These are phyloP conservation scores for Nasturtium officinale DNA, from an alignment of 345 rosid genomes.

Conservation along the genomic window DNA sequence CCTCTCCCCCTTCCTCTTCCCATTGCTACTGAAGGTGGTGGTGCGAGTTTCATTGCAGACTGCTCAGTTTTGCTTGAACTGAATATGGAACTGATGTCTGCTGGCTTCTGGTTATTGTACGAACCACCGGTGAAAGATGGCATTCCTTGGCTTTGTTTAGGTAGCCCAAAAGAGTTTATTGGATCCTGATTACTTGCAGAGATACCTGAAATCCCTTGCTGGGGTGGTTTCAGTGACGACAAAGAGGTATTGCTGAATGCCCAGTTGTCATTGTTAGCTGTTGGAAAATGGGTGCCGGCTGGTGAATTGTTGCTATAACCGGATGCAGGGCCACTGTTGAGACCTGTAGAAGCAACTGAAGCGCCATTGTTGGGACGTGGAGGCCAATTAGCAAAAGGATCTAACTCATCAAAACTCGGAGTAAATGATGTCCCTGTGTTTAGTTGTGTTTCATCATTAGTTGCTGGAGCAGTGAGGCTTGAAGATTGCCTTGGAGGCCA, in stretches of 20 bases:
- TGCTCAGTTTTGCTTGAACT: slow-evolving; percentile 62
- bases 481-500: slow-evolving; percentile 83
- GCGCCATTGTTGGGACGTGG: slow-evolving; percentile 51
- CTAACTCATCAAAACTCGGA: slow-evolving; percentile 64
- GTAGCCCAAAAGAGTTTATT: slow-evolving; percentile 52
- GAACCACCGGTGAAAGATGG: slow-evolving; percentile 39
- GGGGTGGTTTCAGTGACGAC: slow-evolving; percentile 48
- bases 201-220: slow-evolving; percentile 45
- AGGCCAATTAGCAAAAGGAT: slow-evolving; percentile 96
- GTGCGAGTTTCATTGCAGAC: slow-evolving; percentile 77
- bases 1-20: slow-evolving; percentile 83
- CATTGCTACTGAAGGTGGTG: slow-evolving; percentile 76
- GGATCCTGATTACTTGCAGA: slow-evolving; percentile 44
- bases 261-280: slow-evolving; percentile 50
- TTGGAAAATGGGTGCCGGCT: slow-evolving; percentile 39
- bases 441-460: slow-evolving; percentile 47
- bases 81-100: slow-evolving; percentile 73
- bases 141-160: slow-evolving; percentile 63
- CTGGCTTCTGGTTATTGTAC: slow-evolving; percentile 54
- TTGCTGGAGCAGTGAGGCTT: slow-evolving; percentile 39
- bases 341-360: slow-evolving; percentile 46
- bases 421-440: slow-evolving; percentile 49
- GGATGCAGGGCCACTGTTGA: slow-evolving; percentile 52
- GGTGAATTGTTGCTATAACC: slow-evolving; percentile 41
- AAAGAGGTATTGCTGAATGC: slow-evolving; percentile 50